These are phyloP conservation scores for Ophiostoma triangulosporum DNA, from an alignment of 2,329 filamentous ascomycete species.

Conservation along the genomic window DNA sequence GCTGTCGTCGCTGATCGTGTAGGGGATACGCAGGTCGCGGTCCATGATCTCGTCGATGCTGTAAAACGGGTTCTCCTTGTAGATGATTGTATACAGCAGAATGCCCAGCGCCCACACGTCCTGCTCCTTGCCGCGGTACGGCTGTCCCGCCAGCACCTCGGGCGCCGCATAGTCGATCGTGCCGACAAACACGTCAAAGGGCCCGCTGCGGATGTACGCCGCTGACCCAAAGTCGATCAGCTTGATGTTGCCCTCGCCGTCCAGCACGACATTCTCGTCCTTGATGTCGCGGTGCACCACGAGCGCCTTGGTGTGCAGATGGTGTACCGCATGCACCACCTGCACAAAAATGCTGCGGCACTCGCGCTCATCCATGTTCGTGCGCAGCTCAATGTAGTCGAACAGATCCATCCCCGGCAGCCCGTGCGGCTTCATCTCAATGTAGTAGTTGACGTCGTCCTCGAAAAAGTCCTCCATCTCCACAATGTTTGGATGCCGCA, in stretches of 20 bases:
- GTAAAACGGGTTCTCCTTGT: constrained; percentile 99
- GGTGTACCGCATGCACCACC: constrained; percentile 77
- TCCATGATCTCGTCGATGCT: constrained; percentile 99
- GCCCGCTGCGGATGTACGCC: constrained; percentile 94
- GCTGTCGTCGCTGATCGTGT: constrained; percentile 76
- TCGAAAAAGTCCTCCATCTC: constrained; percentile 64
- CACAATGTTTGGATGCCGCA: constrained; percentile 55
- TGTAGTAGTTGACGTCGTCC: constrained; percentile 90
- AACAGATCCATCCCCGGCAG: constrained; percentile 97
- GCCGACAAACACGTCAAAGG: constrained; percentile 97
- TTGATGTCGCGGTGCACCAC: constrained; percentile 98
- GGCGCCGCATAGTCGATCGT: constrained; percentile 98
- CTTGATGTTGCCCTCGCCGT: constrained; percentile 91
- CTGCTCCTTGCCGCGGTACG: constrained; percentile 91
- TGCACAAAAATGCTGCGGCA: constrained; percentile 92
- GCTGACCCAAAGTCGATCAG: constrained; percentile 97
- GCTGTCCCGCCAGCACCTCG: constrained; percentile 86
- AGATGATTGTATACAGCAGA: constrained; percentile 93
- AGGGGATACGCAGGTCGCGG: constrained; percentile 82
- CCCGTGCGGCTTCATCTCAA: constrained; percentile 93
- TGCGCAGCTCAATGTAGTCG: constrained; percentile 92
- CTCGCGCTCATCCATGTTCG: constrained; percentile 92
- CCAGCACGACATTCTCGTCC: constrained; percentile 92
- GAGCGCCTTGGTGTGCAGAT: constrained; percentile 77
- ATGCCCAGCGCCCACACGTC: constrained; percentile 98